Evolutionary conservation across 2,329 filamentous ascomycete genomes (phyloP), one percentile per base, ranked within the genome.

Genomic region (Paecilomyces sp.): DNA sequence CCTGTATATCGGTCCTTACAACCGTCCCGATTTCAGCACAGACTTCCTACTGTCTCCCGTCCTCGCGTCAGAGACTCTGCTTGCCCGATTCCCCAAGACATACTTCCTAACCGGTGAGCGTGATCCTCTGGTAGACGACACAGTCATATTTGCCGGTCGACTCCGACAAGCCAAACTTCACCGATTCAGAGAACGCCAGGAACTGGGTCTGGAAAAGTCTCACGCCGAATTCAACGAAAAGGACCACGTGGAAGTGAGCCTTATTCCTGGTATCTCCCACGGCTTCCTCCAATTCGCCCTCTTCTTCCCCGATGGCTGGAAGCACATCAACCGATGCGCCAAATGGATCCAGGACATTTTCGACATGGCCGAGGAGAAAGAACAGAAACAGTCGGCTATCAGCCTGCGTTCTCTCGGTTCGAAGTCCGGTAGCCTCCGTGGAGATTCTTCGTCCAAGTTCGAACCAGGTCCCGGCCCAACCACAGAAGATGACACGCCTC

Each of bases 71-170:
- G 93, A 97, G 65, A 81, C 85, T 0, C 80, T 97, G 0, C 83
- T 99, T 0, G 85, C 88, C 13, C 83, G 84, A n/a, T 97, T 99
- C 66, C 94, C 94, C 1, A 96, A 95, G 72, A 94, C 90, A 0
- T 96, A 93, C 73, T 92, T 99, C 68, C 79, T 97, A 57, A 97
- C 94, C 0, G 94, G 94, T 56, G 94, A 99, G 77, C 88, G 93
- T 31, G 94, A 99, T 71, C 94, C 94, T 0, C 79, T 99, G 0
- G 94, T 97, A 0, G 94, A 99, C 70, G 94, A 99, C 72, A 99
- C 94, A 0, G 91, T 97, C 55, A 92, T 99, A 62, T 97, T 99
- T 69, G 92, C 94, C 0, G 94, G 93, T 0, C 81, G 93, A 0
- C 75, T 99, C n/a, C 83, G 92, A 6, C 86, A 92, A 62, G 91